Conservation (phyloP, 495 filamentous ascomycete species). For the Penicillium diatomitis region DNA sequence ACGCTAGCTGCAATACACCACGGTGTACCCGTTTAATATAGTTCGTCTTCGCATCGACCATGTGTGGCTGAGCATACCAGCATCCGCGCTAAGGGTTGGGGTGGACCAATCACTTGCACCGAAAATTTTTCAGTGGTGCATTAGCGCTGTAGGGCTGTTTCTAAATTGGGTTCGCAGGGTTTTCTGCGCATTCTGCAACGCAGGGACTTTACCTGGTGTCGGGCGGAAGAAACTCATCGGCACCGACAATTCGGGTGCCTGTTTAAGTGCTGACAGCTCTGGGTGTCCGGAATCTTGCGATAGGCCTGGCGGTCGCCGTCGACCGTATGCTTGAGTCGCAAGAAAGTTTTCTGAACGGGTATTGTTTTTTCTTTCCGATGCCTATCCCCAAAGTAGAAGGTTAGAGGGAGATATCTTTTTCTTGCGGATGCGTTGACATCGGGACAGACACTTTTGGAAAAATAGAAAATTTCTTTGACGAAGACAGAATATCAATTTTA, state of each 20-base stretch:
- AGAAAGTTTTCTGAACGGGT: not conserved
- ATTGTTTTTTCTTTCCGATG: too few species aligned
- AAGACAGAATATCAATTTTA: not conserved
- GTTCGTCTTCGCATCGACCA: not conserved
- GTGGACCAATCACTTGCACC: slow-evolving; percentile 8
- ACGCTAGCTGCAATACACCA: slow-evolving; percentile 2
- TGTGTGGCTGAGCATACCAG: not conserved
- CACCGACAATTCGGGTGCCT: not conserved
- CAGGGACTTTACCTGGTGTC: too few species aligned
- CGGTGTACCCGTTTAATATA: slow-evolving; percentile 6
- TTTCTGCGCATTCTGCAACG: not conserved
- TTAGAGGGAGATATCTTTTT: too few species aligned
- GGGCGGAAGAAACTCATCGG: too few species aligned
- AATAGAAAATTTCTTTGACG: too few species aligned
- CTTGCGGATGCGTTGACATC: too few species aligned
- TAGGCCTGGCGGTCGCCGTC: too few species aligned
- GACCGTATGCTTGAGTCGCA: too few species aligned
- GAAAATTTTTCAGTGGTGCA: slow-evolving; percentile 7
- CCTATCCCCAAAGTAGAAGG: too few species aligned
- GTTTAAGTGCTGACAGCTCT: slow-evolving; percentile 12
- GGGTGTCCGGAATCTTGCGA: not conserved
- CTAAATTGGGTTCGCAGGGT: slow-evolving; percentile 5
- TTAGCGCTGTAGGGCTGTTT: slow-evolving; percentile 7
- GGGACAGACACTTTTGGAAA: too few species aligned
- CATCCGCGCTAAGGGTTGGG: not conserved